Conservation (phyloP, 768 basidiomycete species). For the Suillus americanus region DNA sequence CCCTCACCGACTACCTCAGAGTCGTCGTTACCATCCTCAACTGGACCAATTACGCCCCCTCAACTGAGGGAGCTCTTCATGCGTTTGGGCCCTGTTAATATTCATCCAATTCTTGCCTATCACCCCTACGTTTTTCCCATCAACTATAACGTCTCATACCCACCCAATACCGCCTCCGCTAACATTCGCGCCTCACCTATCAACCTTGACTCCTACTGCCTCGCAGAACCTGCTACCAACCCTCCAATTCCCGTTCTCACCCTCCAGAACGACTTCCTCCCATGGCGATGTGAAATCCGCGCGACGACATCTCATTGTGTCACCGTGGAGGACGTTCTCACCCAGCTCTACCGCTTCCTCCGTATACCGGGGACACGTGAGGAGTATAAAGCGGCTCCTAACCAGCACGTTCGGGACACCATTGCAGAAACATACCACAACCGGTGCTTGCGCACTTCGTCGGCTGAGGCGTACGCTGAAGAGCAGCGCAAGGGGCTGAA, state of each 20-base stretch:
- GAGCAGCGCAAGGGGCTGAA: conserved; percentile 51
- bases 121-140: conserved; percentile 24
- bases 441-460: conserved; percentile 37
- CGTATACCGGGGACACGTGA: conserved; percentile 36
- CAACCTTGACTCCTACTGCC: conserved; percentile 21
- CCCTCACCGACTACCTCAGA: conserved; percentile 28
- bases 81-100: conserved; percentile 28
- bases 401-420: conserved; percentile 29
- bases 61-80: conserved; percentile 20
- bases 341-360: conserved; percentile 43
- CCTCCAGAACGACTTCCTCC: conserved; percentile 30
- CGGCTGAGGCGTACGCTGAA: conserved; percentile 29
- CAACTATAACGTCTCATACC: conserved; percentile 21
- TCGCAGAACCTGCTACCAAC: conserved; percentile 32
- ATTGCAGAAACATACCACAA: conserved; percentile 43
- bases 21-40: conserved; percentile 32
- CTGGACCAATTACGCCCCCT: conserved; percentile 29
- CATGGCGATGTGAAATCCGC: conserved; percentile 35
- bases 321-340: conserved; percentile 50
- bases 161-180: conserved; percentile 18
- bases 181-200: conserved; percentile 27
- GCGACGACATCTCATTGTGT: conserved; percentile 26
- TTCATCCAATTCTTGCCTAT: conserved; percentile 31
- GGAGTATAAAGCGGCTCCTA: conserved; percentile 41
- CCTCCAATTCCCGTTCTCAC: conserved; percentile 29